A percentile compares a stretch with the other conserved stretches of the same genome.
phyloP scores from a whole-genome alignment of 108 stramenopile genomes.

The Nitzschia putrida region DNA sequence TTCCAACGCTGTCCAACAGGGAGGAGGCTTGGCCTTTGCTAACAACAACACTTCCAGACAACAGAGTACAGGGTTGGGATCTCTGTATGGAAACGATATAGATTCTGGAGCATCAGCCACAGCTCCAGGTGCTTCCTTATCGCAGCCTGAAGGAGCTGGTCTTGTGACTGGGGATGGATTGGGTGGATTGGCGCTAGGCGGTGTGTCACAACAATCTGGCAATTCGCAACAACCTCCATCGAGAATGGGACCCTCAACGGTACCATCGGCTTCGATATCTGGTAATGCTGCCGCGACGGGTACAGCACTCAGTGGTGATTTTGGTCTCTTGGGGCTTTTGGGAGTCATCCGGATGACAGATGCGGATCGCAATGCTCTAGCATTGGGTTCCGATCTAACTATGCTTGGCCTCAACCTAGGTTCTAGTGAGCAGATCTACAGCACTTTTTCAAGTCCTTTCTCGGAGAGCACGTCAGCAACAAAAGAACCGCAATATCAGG shows the following conservation, averaged over 20 bases:
- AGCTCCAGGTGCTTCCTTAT: background rate
- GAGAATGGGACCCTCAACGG: constrained; percentile 8
- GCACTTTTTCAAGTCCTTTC: constrained; percentile 93
- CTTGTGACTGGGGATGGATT: constrained; percentile 40
- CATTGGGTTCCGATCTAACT: constrained; percentile 95
- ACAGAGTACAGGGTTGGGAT: constrained; percentile 15
- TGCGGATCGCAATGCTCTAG: constrained; percentile 90
- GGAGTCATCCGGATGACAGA: constrained; percentile 96
- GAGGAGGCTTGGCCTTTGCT: constrained; percentile 27
- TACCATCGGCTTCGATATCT: constrained; percentile 29
- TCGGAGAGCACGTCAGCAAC: constrained; percentile 75
- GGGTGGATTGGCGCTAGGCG: constrained; percentile 37
- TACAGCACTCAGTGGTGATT: constrained; percentile 84
- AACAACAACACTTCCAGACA: constrained; percentile 19
- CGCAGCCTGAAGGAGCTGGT: constrained; percentile 43
- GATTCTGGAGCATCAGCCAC: constrained; percentile 16
- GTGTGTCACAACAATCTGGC: constrained; percentile 27
- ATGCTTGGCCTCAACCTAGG: constrained; percentile 94
- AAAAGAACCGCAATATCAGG: constrained; percentile 92
- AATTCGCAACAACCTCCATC: constrained; percentile 20
- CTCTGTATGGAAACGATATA: constrained; percentile 35
- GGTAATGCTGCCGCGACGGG: constrained; percentile 53
- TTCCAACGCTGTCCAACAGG: constrained; percentile 20
- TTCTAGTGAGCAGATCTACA: constrained; percentile 88
- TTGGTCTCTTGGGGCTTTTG: constrained; percentile 91